Base-by-base conservation (phyloP, 2,329 filamentous ascomycete species). In the Metarhizium sp. region DNA sequence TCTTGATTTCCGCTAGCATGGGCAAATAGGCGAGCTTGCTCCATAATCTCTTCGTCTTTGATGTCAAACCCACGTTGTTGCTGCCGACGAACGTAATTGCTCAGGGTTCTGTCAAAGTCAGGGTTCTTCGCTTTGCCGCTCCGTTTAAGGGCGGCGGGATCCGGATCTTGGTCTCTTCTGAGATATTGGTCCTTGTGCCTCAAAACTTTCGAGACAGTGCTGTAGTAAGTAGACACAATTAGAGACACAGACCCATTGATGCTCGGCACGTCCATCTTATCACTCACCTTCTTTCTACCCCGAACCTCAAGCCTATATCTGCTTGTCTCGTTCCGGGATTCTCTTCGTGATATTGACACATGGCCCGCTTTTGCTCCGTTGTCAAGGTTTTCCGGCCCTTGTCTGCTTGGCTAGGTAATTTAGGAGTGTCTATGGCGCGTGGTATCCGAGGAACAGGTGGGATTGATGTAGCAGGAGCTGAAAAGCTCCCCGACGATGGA, bases 161-260 rank as follows among this genome's bases (percentile, higher is more conserved):
- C 62, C 80, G 82, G 67, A 78, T 90, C 62, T 85, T 87, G 69
- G 90, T 91, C 65, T 89, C 89, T 84, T 65, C 86, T 88, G 16
- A 97, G 80, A 71, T 95, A 97, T 69, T 95, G 94, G 60, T 99
- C 94, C 74, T 92, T 95, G 66, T 96, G 87, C 54, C 92, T 86
- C 60, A 99, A 73, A 55, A 97, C 94, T 69, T 99, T 99, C 54
- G 94, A 99, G n/a, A 99, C 94, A 51, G 94, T 99, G 75, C 94
- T 99, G 59, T 52, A 40, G 25, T 40, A 50, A 13, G 42, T n/a
- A n/a, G 45, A 48, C 45, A 40, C 51, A 18, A 30, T 36, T 18
- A 20, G 43, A 50, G 32, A 45, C 8, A 8, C 42, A 6, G 5
- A 45, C 2, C 6, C n/a, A 18, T 14, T 40, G 14, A 8, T 45